Evolutionary conservation across 805 yeast species (phyloP).

Genomic region (Torulaspora maleeae): DNA sequence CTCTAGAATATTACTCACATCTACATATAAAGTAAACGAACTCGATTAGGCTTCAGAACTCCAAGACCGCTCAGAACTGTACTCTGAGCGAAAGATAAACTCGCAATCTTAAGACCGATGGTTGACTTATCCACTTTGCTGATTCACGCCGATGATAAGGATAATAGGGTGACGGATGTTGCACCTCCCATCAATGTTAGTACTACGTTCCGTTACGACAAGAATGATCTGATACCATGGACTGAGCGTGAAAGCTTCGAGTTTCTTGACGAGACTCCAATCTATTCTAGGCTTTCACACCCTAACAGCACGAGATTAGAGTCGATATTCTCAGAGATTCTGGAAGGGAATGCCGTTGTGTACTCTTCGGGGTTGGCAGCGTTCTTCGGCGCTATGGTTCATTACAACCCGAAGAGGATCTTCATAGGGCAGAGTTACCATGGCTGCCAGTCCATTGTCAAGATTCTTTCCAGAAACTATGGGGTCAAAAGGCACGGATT

Average conservation of each 20-base stretch:
- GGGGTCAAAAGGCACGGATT: constrained; percentile 49
- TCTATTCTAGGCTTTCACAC: constrained; percentile 72
- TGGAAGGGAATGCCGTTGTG: constrained; percentile 61
- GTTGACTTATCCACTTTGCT: constrained; percentile 48
- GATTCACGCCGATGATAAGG: constrained; percentile 68
- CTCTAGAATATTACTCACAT: not conserved
- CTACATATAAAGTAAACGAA: not conserved
- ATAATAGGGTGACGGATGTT: constrained; percentile 56
- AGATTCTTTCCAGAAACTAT: constrained; percentile 55
- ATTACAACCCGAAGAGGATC: constrained; percentile 65
- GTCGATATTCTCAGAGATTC: constrained; percentile 51
- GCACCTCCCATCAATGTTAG: constrained; percentile 78
- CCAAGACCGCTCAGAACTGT: no score
- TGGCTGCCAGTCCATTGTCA: constrained; percentile 71
- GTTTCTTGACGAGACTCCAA: constrained; percentile 36
- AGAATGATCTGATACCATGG: constrained; percentile 49
- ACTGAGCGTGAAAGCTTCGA: constrained; percentile 36
- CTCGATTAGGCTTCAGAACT: not conserved
- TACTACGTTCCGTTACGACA: constrained; percentile 68
- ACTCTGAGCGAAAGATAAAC: not conserved
- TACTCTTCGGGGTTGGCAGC: constrained; percentile 82
- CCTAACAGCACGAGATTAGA: constrained; percentile 71
- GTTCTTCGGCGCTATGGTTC: constrained; percentile 66
- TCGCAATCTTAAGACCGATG: not conserved
- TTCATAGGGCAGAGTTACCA: constrained; percentile 80